Evolutionary conservation across 164 flowering plant genomes (phyloP), one percentile per base, ranked within the genome.

Genomic region (Liriodendron chinense): DNA sequence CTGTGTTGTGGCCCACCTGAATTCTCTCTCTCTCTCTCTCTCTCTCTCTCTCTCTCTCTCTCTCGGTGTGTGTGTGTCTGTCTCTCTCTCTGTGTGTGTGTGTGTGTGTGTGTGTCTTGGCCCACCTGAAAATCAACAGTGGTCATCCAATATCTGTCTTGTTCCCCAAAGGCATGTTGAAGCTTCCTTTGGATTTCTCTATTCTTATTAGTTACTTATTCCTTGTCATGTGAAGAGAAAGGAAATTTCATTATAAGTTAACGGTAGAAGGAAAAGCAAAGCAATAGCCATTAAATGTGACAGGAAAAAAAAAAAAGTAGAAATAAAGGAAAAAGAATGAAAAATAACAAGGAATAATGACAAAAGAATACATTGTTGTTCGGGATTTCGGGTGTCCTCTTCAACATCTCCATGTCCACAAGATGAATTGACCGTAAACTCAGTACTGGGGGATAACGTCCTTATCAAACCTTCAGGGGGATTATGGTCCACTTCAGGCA

Each of bases 331-430:
- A 53, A 53, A 10, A 12, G 18, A 53, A 8, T 16, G 59, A 53
- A 16, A 12, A 53, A 53, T 12, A 16, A 16, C 13, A 16, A 53
- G 18, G 59, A 53, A 53, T 53, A 53, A 53, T 12, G 9, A 53
- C 13, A 53, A 53, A 16, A 16, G 18, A 53, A 12, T 53, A 53
- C 59, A 53, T 53, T 10, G 16, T 16, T 53, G 59, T 53, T 53
- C 77, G 23, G 84, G 68, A 70, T 74, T 79, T 71, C 70, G 80
- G 72, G 50, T 70, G 47, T 72, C 72, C 50, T 48, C 80, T 70
- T 16, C 59, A 14, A 3, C 59, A 12, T 53, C 18, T 12, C 12
- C 12, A 3, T 12, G 16, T 53, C 59, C 59, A 53, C 16, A 53
- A 53, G 59, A 53, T 53, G 18, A 53, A 16, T 16, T 53, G 59